A percentile compares a stretch with the other conserved stretches of the same genome.
phyloP scores from a whole-genome alignment of 495 filamentous ascomycete genomes.

The Xylaria grammica region DNA sequence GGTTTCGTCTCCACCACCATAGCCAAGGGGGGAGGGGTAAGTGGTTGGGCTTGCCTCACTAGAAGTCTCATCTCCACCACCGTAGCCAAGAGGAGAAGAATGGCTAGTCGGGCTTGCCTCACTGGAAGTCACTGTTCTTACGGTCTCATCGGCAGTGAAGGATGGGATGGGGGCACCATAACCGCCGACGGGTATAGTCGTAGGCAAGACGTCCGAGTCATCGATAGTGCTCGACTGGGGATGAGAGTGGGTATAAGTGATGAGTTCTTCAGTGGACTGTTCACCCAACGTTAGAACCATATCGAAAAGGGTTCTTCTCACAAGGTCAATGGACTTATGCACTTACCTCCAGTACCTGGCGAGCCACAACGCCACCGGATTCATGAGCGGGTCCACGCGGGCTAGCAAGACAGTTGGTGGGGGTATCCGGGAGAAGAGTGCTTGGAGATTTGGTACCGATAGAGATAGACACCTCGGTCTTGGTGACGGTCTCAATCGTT shows the following conservation, averaged over 20 bases:
- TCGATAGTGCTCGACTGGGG: slow-evolving; percentile 5
- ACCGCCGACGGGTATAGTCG: not conserved
- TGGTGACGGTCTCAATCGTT: slow-evolving; percentile 10
- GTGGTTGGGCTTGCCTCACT: not conserved
- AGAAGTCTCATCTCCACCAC: too few relatives aligned
- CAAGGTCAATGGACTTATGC: not conserved
- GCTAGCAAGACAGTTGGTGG: not conserved
- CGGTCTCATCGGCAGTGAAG: not conserved
- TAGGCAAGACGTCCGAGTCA: not conserved
- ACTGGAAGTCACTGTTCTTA: not conserved
- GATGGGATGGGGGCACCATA: not conserved
- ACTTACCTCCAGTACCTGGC: not conserved
- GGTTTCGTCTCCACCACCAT: not conserved
- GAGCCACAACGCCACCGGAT: not conserved
- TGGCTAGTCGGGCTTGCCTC: not conserved
- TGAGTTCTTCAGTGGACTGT: not conserved
- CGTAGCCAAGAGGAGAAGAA: too few relatives aligned
- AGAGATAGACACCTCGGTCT: slow-evolving; percentile 11
- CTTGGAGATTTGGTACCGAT: slow-evolving; percentile 7
- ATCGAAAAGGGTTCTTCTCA: not conserved
- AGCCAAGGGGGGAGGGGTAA: not conserved
- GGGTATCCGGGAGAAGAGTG: not conserved
- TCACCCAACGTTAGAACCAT: not conserved
- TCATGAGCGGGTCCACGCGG: not conserved
- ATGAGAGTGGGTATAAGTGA: slow-evolving; percentile 7